Conservation (phyloP, 768 basidiomycete species). For the Lactarius psammicola region DNA sequence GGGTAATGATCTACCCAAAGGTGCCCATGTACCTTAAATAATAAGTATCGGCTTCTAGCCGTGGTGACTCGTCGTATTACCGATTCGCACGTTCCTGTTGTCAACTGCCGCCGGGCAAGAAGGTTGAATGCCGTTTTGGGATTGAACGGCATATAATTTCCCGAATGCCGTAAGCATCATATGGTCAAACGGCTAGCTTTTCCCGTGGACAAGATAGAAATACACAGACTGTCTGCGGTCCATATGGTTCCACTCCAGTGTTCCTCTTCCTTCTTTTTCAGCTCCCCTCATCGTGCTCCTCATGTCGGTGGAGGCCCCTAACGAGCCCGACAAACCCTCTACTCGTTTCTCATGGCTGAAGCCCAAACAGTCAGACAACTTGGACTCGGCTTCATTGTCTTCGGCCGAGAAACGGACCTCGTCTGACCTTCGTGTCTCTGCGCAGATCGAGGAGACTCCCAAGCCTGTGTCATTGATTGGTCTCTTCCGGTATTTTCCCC, state of each 20-base stretch:
- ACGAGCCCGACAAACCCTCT: slow-evolving; percentile 6
- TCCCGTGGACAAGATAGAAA: not conserved
- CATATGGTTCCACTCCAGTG: not conserved
- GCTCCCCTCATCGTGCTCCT: not conserved
- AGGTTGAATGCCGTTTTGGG: too few relatives aligned
- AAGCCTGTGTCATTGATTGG: slow-evolving; percentile 35
- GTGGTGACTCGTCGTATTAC: not conserved
- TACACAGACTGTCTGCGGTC: not conserved
- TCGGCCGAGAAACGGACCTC: not conserved
- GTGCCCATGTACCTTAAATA: not conserved
- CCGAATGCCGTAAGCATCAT: not conserved
- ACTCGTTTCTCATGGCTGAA: slow-evolving; percentile 12
- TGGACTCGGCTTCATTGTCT: slow-evolving; percentile 1
- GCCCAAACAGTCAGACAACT: slow-evolving; percentile 11
- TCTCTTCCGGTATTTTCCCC: slow-evolving; percentile 26
- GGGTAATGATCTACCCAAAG: not conserved
- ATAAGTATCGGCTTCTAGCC: not conserved
- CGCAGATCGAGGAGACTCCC: slow-evolving; percentile 3
- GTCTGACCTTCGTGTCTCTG: not conserved
- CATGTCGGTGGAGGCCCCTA: slow-evolving; percentile 5
- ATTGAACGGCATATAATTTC: not conserved
- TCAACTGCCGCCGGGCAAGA: not conserved
- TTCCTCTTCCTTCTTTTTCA: not conserved
- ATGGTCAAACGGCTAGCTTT: not conserved
- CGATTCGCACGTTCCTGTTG: not conserved